Conservation (phyloP, 352 stramenopile genomes). For the Phytophthora hybrid region DNA sequence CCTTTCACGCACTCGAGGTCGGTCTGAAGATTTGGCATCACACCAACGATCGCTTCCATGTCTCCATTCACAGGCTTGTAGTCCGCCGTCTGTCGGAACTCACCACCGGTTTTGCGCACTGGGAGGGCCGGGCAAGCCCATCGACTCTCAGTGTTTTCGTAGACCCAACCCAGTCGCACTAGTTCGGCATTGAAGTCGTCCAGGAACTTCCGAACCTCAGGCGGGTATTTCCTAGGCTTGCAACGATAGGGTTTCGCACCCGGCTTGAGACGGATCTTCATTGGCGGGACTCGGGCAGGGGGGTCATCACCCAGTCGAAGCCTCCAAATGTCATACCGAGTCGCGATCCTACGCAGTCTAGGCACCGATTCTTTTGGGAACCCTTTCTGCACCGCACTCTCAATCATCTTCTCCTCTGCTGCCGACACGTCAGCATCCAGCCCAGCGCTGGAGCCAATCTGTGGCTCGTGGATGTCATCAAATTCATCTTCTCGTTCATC, state of each 20-base stretch:
- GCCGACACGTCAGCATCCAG: not conserved
- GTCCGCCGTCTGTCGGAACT: constrained; percentile 32
- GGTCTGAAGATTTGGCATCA: constrained; percentile 30
- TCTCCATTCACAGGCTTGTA: constrained; percentile 28
- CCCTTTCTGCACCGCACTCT: not conserved
- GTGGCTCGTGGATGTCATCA: not conserved
- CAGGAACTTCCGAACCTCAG: constrained; percentile 24
- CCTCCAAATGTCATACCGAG: constrained; percentile 15
- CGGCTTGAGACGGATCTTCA: constrained; percentile 25
- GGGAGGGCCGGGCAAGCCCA: constrained; percentile 18
- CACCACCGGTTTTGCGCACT: constrained; percentile 17
- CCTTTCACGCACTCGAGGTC: constrained; percentile 1
- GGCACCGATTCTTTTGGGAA: not conserved
- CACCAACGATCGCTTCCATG: constrained; percentile 25
- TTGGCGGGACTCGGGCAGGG: constrained; percentile 2
- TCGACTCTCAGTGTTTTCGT: constrained; percentile 22
- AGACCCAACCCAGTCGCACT: constrained; percentile 26
- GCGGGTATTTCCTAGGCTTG: constrained; percentile 12
- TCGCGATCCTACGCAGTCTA: constrained; percentile 5
- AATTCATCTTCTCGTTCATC: constrained; percentile 11
- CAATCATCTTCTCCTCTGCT: constrained; percentile 11
- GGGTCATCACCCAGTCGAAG: constrained; percentile 8
- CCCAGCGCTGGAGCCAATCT: not conserved
- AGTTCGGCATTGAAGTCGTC: constrained; percentile 23
- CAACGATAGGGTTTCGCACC: constrained; percentile 26